Evolutionary conservation across 805 yeast species (phyloP).

Genomic region (Metschnikowia vanudenii): DNA sequence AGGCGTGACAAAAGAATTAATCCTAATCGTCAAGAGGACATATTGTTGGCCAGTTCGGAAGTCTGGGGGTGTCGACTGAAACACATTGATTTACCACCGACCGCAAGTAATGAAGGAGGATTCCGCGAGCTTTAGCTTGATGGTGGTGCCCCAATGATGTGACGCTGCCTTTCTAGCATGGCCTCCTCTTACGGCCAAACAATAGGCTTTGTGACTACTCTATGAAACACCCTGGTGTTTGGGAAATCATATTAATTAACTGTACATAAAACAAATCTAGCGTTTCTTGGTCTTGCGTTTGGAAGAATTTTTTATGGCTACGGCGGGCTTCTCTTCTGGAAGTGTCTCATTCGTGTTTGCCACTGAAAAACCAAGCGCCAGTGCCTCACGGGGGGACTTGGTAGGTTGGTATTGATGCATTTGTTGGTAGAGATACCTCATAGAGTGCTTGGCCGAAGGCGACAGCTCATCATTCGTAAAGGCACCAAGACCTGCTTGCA

Average conservation of each 20-base stretch:
- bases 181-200: no score
- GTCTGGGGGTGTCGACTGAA: no score
- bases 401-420: constrained; percentile 12
- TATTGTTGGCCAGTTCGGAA: no score
- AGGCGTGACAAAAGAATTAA: no score
- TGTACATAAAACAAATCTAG: constrained; percentile 3
- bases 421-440: constrained; percentile 14
- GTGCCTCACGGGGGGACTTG: not conserved
- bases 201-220: no score
- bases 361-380: not conserved
- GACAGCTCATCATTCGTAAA: constrained; percentile 9
- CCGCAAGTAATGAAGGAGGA: no score
- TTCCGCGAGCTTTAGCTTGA: no score
- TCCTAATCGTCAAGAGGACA: no score
- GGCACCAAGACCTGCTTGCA: constrained; percentile 9
- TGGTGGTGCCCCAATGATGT: no score
- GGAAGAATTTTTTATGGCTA: constrained; percentile 10
- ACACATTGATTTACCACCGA: no score
- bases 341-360: not conserved
- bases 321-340: not conserved
- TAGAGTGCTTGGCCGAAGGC: constrained; percentile 16
- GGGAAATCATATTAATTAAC: not conserved
- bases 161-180: no score
- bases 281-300: constrained; percentile 10
- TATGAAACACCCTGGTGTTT: no score